These are phyloP conservation scores for Monilinia fructicola DNA, from an alignment of 2,329 filamentous ascomycete genomes.

Conservation along the genomic window DNA sequence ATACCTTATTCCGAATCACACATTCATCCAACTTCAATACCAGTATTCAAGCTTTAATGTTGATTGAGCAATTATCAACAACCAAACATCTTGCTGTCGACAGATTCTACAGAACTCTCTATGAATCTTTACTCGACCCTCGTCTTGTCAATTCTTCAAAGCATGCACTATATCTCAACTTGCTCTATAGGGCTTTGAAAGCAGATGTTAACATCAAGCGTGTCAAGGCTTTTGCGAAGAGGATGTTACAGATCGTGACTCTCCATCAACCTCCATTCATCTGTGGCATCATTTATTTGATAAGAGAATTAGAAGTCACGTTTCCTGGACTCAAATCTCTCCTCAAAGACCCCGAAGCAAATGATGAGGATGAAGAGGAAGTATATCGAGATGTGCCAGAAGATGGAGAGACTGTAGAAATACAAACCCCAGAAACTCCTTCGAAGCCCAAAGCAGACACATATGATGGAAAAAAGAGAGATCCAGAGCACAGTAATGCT, in stretches of 20 bases:
- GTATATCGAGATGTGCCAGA: conserved; percentile 63
- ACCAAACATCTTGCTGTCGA: conserved; percentile 80
- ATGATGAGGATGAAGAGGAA: conserved; percentile 60
- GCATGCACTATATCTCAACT: conserved; percentile 90
- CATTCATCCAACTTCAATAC: conserved; percentile 99
- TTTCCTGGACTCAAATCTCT: conserved; percentile 81
- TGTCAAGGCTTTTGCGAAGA: conserved; percentile 94
- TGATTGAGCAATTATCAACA: conserved; percentile 88
- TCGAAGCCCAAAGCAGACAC: conserved; percentile 35
- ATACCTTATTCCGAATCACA: conserved; percentile 92
- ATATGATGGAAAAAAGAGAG: conserved; percentile 88
- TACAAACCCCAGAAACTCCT: conserved; percentile 15
- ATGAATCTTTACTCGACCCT: conserved; percentile 91
- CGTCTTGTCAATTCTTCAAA: conserved; percentile 88
- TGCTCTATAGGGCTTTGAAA: conserved; percentile 85
- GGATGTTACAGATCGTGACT: conserved; percentile 81
- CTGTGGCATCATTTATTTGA: conserved; percentile 87
- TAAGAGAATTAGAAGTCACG: conserved; percentile 74
- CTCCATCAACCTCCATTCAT: conserved; percentile 91
- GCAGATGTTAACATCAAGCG: conserved; percentile 85
- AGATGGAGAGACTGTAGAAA: conserved; percentile 46
- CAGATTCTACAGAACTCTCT: conserved; percentile 91
- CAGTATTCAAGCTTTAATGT: conserved; percentile 88
- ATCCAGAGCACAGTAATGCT: conserved; percentile 91
- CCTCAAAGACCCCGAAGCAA: conserved; percentile 76